Evolutionary conservation across 2,329 filamentous ascomycete species (phyloP).

Genomic region (Trichophyton rubrum): DNA sequence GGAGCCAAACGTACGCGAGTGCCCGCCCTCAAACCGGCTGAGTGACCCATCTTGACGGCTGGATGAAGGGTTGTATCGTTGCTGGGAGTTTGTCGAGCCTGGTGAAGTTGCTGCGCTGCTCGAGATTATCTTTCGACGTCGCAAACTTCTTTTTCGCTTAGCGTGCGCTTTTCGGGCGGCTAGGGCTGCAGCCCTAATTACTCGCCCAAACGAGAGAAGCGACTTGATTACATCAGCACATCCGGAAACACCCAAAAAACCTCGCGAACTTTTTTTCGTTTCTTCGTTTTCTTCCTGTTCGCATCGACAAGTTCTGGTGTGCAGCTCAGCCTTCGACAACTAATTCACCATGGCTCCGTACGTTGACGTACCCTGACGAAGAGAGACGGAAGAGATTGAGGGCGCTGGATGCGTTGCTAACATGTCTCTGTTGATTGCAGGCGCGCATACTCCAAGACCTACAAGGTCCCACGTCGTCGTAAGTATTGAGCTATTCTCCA

Average conservation of each 20-base stretch:
- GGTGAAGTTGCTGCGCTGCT: neutral
- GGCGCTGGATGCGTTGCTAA: conserved; percentile 16
- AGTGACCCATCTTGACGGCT: conserved; percentile 68
- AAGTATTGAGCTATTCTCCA: conserved; percentile 22
- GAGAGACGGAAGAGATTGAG: neutral
- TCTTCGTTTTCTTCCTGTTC: conserved; percentile 19
- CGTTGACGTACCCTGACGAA: conserved; percentile 12
- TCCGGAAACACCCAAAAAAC: neutral
- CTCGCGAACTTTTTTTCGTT: conserved; percentile 10
- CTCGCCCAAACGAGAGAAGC: conserved; percentile 6
- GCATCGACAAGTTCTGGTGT: conserved; percentile 5
- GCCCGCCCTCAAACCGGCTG: conserved; percentile 73
- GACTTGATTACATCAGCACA: conserved; percentile 3
- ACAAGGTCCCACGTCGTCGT: conserved; percentile 91
- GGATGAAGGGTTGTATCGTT: conserved; percentile 22
- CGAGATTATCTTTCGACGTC: neutral
- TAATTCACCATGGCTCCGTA: conserved; percentile 34
- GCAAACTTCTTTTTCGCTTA: conserved; percentile 14
- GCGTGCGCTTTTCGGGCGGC: conserved; percentile 7
- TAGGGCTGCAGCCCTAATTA: conserved; percentile 14
- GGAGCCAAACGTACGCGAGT: conserved; percentile 54
- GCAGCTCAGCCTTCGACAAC: conserved; percentile 19
- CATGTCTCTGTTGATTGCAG: conserved; percentile 19
- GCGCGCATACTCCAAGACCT: conserved; percentile 94
- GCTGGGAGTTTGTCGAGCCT: conserved; percentile 28